phyloP scores from a whole-genome alignment of 2,329 filamentous ascomycete species.

The Pseudogymnoascus sp. region DNA sequence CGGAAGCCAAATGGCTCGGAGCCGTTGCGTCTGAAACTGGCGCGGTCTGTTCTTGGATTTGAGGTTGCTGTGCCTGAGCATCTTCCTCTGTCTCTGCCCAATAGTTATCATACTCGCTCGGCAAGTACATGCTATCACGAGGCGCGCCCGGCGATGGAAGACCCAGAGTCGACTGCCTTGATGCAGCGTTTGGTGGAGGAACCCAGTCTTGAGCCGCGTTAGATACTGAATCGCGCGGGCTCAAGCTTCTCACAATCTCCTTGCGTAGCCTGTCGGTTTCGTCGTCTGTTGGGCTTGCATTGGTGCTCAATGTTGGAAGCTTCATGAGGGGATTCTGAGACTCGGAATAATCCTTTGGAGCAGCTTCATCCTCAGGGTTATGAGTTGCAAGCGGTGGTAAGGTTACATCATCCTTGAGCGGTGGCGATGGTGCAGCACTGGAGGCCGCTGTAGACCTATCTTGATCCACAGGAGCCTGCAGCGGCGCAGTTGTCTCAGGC shows the following conservation, averaged over 20 bases:
- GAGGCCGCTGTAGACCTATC: slow-evolving; percentile 16
- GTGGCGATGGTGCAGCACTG: slow-evolving; percentile 36
- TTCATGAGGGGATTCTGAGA: slow-evolving; percentile 13
- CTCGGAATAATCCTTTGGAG: slow-evolving; percentile 8
- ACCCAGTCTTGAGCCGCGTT: slow-evolving; percentile 15
- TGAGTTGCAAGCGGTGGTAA: slow-evolving; percentile 12
- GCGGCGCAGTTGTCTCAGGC: not conserved
- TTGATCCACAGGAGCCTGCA: slow-evolving; percentile 15
- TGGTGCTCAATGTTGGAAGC: slow-evolving; percentile 17
- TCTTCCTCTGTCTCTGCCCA: slow-evolving; percentile 44
- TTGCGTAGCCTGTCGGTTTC: slow-evolving; percentile 65
- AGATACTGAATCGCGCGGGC: slow-evolving; percentile 34
- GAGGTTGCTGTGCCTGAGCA: slow-evolving; percentile 8
- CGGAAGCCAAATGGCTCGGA: not conserved
- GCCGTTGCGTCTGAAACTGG: not conserved
- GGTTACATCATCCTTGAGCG: slow-evolving; percentile 34
- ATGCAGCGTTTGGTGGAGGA: slow-evolving; percentile 9
- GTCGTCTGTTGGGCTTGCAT: slow-evolving; percentile 30
- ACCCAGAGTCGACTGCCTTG: slow-evolving; percentile 9
- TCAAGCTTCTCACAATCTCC: slow-evolving; percentile 66
- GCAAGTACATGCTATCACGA: slow-evolving; percentile 55
- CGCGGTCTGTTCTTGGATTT: not conserved
- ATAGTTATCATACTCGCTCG: slow-evolving; percentile 60
- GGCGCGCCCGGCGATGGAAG: not conserved
- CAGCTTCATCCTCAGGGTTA: slow-evolving; percentile 9